A percentile compares a stretch with the other conserved stretches of the same genome.
Evolutionary conservation across 257 asterid species (phyloP).

Genomic region (Fraxinus cuspidata): DNA sequence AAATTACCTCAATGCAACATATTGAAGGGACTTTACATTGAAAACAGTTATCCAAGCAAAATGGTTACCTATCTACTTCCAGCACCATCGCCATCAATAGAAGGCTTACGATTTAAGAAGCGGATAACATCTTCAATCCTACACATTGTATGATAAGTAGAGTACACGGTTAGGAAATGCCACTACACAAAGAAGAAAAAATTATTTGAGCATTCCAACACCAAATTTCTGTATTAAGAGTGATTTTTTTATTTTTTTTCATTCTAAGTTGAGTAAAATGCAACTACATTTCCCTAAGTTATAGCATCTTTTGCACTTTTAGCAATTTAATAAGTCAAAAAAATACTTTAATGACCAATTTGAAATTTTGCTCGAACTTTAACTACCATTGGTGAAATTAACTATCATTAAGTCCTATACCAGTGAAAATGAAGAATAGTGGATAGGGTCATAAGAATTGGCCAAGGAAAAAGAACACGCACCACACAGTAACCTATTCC

Average conservation of each 20-base stretch:
- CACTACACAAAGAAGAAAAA: slow-evolving; percentile 10
- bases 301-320: too few species aligned
- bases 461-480: neutral
- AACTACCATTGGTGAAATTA: too few species aligned
- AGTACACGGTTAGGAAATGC: neutral
- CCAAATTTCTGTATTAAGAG: too few species aligned
- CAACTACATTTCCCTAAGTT: too few species aligned
- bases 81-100: slow-evolving; percentile 33
- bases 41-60: slow-evolving; percentile 17
- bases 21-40: slow-evolving; percentile 14
- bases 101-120: slow-evolving; percentile 66
- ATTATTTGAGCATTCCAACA: neutral
- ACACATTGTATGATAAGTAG: slow-evolving; percentile 14
- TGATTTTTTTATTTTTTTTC: too few species aligned
- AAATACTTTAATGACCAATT: too few species aligned
- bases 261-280: too few species aligned
- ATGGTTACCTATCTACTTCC: slow-evolving; percentile 32
- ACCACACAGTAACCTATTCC: neutral
- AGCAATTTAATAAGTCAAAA: too few species aligned
- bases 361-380: too few species aligned
- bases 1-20: slow-evolving; percentile 8
- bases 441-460: neutral
- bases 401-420: neutral
- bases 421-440: neutral
- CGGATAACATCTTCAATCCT: slow-evolving; percentile 76